Evolutionary conservation across 495 filamentous ascomycete species (phyloP), one percentile per base, ranked within the genome.

Genomic region (Bacidia gigantensis): DNA sequence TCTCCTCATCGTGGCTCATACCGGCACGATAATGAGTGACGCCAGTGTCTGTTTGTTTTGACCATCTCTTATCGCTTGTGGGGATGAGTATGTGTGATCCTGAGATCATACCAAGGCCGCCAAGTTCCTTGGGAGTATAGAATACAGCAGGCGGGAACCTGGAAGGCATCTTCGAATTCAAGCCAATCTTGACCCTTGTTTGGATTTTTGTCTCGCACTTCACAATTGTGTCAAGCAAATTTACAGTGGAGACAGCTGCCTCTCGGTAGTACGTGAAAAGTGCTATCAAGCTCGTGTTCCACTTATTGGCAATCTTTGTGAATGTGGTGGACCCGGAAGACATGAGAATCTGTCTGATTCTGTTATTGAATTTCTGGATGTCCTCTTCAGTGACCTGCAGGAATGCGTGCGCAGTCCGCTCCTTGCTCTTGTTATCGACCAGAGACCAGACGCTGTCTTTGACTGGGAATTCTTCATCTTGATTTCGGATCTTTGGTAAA

Each of bases 121-220:
- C 93, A 47, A 99, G 75, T 63, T 99, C 93, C 72, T 99, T 99
- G 0, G 93, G 93, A 0, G 93, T 99, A 64, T 99, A 99, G 69
- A 99, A 99, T 11, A 99, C 93, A 5, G 93, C 93, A 9, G 93
- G 93, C 20, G 92, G 93, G 73, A 99, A 99, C 73, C 93, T 86
- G 3, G 90, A 96, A 42, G 93, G 93, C 93, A 99, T 99, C 72
- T 99, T 99, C 2, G 92, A 97, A 69, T 99, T 99, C 58, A 99
- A 66, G 3, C 93, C 93, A 56, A 99, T 99, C 77, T 99, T 99
- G 58, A 99, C 93, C 54, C 93, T 80, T 7, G 93, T 99, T 69
- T 99, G 93, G 51, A 99, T 99, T 73, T 99, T 99, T 11, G 93
- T 99, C 69, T 99, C 93, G 61, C 93, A 97, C 67, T 99, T 99